These are phyloP conservation scores for Castanea mollissima DNA, from an alignment of 306 rosid species.

Conservation along the genomic window DNA sequence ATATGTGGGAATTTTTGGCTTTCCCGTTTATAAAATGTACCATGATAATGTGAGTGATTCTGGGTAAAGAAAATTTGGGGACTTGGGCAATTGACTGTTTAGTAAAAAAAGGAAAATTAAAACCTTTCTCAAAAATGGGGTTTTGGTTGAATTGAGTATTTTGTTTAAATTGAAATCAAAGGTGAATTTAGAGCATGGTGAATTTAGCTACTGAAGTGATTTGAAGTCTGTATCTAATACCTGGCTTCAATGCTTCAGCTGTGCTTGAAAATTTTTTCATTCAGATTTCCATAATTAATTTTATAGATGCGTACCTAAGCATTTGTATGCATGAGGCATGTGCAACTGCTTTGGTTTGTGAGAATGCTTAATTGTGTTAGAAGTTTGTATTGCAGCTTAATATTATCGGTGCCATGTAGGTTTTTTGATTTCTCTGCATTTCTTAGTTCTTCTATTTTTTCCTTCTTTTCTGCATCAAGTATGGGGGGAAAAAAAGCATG, in stretches of 20 bases:
- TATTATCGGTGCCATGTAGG: no score
- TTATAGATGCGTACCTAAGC: no score
- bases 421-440: no score
- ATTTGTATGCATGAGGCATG: no score
- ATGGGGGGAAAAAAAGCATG: no score
- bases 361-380: no score
- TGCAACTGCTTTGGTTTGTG: no score
- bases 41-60: neutral
- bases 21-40: neutral
- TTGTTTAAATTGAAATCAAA: conserved; percentile 4
- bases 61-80: conserved; percentile 7
- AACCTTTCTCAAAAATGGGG: neutral
- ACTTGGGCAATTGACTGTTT: neutral
- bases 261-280: no score
- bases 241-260: no score
- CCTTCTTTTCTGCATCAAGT: neutral
- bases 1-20: neutral
- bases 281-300: no score
- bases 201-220: conserved; percentile 9
- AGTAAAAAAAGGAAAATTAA: neutral
- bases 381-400: no score
- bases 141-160: neutral
- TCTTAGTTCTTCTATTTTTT: no score
- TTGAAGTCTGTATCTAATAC: neutral
- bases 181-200: neutral